Base-by-base conservation (phyloP, 1,139 yeast genomes). In the Kazachstania sp. region DNA sequence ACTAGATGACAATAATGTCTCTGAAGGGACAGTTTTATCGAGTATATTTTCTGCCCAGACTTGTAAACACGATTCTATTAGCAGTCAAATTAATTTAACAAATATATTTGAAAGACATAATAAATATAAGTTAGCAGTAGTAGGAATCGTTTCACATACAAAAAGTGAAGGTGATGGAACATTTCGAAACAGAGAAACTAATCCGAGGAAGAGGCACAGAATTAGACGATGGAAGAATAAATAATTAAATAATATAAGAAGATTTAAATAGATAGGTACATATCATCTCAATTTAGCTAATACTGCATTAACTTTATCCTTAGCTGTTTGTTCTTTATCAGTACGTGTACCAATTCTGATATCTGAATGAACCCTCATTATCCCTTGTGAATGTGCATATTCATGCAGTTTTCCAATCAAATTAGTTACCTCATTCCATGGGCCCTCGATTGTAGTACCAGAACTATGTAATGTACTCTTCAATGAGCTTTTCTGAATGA, bases 381-480 rank as follows among this genome's bases (percentile, higher is more conserved):
- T 78, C 1, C 94, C 95, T 56, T 72, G 67, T 4, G 69, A 70
- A 59, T 87, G 96, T 43, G 86, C 75, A 44, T 71, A 69, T 57
- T 82, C 81, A 58, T 87, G 96, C 58, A 86, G 70, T 55, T 78
- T 74, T 13, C 95, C 95, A 57, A 87, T 83, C 46, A 85, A 68
- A 31, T 72, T 78, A 78, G 81, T 83, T 2, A 87, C 95, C 46
- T 83, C 86, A 58, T 81, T 78, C 95, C 95, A 87, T 15, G 88
- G 88, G 0, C 96, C 96, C 57, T 84, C 77, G 58, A 86, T 83
- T 3, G 95, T 86, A 11, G 95, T 86, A 3, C 95, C 95, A 1
- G 95, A 95, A 54, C 92, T 82, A 65, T 87, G 95, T 53, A 87
- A 70, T 1, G 86, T 79, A 49, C 83, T 79, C 45, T 78, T 73